Evolutionary conservation across 495 filamentous ascomycete genomes (phyloP), one percentile per base, ranked within the genome.

Genomic region (Penicillium longicatenatum): DNA sequence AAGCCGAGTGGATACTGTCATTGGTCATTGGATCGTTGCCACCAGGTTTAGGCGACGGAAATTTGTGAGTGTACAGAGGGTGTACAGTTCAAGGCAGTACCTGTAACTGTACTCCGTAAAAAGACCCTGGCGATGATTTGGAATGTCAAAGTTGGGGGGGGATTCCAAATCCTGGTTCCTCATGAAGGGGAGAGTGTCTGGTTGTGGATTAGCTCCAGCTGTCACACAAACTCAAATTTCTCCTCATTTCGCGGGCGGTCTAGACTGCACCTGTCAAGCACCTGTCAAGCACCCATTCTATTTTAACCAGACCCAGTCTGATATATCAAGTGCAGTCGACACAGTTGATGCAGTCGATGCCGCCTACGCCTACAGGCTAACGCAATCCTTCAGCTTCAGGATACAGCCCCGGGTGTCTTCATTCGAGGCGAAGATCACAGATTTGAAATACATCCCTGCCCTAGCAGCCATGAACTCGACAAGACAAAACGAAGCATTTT

Each of bases 181-280:
- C 35, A 30, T n/a, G n/a, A n/a, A n/a, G n/a, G n/a, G n/a, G n/a
- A n/a, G 37, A 50, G 43, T 50, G 39, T 42, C 54, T 58, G 43
- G 58, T 51, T 60, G 41, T 48, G 55, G 45, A 29, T 48, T 48
- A 48, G 45, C 24, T 10, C 16, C 59, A 53, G 49, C 50, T 65
- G 57, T 61, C 52, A 60, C 39, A 35, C 16, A 57, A 65, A 62
- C 57, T 58, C 37, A 55, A 39, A 58, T 59, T 47, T 31, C 21
- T 30, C 30, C 20, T 37, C 24, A n/a, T 19, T 31, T 50, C 22
- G 50, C 33, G 35, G 39, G 42, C 29, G 56, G 59, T 52, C 62
- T 54, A 56, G 62, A 56, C 48, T 49, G 44, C 14, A 21, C 14
- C 42, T 21, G 46, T n/a, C n/a, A n/a, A n/a, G 50, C 48, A 37